Percentiles rank a stretch among this genome's conserved stretches.
phyloP scores from a whole-genome alignment of 805 yeast species.

The Ascoidea tarda region DNA sequence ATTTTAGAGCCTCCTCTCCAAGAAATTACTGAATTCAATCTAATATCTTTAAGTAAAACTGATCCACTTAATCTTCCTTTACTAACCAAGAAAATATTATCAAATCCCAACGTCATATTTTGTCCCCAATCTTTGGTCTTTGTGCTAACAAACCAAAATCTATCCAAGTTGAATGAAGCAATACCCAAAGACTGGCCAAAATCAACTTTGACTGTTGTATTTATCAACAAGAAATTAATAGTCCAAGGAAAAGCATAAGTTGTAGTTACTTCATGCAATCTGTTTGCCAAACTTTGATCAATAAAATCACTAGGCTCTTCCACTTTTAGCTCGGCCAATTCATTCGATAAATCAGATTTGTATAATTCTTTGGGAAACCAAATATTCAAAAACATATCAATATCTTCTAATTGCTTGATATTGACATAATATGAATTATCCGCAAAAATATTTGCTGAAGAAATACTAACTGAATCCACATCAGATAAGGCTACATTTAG shows the following conservation, averaged over 20 bases:
- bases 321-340: not conserved
- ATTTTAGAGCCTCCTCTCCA: slow-evolving; percentile 47
- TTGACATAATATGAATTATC: slow-evolving; percentile 53
- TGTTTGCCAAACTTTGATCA: slow-evolving; percentile 24
- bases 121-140: slow-evolving; percentile 63
- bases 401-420: slow-evolving; percentile 76
- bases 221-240: slow-evolving; percentile 38
- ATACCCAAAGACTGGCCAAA: slow-evolving; percentile 78
- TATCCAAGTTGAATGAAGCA: slow-evolving; percentile 36
- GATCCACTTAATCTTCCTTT: slow-evolving; percentile 75
- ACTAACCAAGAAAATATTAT: slow-evolving; percentile 34
- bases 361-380: slow-evolving; percentile 42
- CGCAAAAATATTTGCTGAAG: slow-evolving; percentile 36
- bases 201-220: slow-evolving; percentile 45
- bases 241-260: slow-evolving; percentile 67
- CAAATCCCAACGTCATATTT: slow-evolving; percentile 46
- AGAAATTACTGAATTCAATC: slow-evolving; percentile 49
- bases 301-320: not conserved
- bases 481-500: slow-evolving; percentile 31
- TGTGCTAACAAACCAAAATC: slow-evolving; percentile 54
- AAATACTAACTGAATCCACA: slow-evolving; percentile 24
- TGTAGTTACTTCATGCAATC: slow-evolving; percentile 42
- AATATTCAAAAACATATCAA: slow-evolving; percentile 67
- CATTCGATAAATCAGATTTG: not conserved
- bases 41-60: slow-evolving; percentile 32